Percentiles rank a stretch among this genome's conserved stretches.
Evolutionary conservation across 2,329 filamentous ascomycete species (phyloP).

Genomic region (Aspergillus jensenii): DNA sequence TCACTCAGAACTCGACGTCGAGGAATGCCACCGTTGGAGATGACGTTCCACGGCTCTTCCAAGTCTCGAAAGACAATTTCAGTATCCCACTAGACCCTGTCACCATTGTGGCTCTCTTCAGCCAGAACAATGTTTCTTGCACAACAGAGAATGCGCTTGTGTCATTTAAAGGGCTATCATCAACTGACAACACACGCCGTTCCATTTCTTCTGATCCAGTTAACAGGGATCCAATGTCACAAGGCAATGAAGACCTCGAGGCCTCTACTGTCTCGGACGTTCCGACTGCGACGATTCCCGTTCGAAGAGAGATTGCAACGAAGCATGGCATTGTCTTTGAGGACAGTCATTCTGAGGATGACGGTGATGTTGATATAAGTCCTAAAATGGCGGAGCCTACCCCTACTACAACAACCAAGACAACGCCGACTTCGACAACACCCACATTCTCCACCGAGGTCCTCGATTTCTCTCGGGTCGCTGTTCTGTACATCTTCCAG

Average conservation of each 20-base stretch:
- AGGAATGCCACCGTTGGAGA: conserved; percentile 77
- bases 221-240: background rate
- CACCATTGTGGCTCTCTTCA: conserved; percentile 73
- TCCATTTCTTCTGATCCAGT: conserved; percentile 7
- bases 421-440: conserved; percentile 19
- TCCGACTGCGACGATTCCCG: conserved; percentile 20
- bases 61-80: conserved; percentile 65
- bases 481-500: conserved; percentile 44
- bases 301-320: conserved; percentile 29
- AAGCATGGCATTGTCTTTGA: conserved; percentile 41
- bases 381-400: conserved; percentile 24
- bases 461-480: conserved; percentile 37
- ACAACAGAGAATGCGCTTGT: conserved; percentile 83
- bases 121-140: conserved; percentile 73
- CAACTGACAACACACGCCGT: conserved; percentile 27
- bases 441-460: conserved; percentile 21
- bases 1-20: conserved; percentile 38
- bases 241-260: conserved; percentile 6
- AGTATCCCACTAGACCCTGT: conserved; percentile 71
- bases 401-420: conserved; percentile 21
- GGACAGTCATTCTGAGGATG: conserved; percentile 7
- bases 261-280: conserved; percentile 8
- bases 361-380: conserved; percentile 7
- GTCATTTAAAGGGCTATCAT: conserved; percentile 66
- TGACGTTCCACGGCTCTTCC: conserved; percentile 72